Evolutionary conservation across 73 alveolate species (phyloP), one percentile per base, ranked within the genome.

Genomic region (Stentor roeselii): DNA sequence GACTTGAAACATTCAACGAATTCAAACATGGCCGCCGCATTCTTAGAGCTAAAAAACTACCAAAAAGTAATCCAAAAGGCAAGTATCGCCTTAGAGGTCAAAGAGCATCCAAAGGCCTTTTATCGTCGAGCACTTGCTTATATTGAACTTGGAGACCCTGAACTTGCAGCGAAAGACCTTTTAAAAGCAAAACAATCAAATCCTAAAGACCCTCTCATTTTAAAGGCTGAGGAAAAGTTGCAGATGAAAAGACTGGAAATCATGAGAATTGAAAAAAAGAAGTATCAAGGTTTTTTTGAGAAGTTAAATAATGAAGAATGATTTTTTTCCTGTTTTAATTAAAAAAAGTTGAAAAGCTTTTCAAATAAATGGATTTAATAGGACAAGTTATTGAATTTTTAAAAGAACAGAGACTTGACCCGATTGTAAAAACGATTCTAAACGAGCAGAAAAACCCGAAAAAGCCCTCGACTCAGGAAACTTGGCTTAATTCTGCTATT

Each of bases 21-120:
- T 67, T 67, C 80, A 32, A 67, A 67, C 37, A 67, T 67, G 80
- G 42, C 80, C 11, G 80, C 80, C 14, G 80, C 37, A 2, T 32
- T 27, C 41, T 40, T 67, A 27, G 37, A 1, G 21, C 27, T 21
- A 67, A 32, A 32, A 67, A 34, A 67, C 21, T 67, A 67, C 34
- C 27, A n/a, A 67, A 21, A 32, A 21, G 37, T 40, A 15, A 67
- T 67, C 41, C 0, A 11, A n/a, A 67, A 67, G 37, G 80, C 80
- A 27, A 67, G 21, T 67, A 30, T 21, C 1, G 80, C 80, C 11
- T 40, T 67, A 21, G 80, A 67, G 34, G 34, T 67, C 37, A 67
- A 67, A 21, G 80, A 30, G 2, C 21, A 2, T 2, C 34, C 80
- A 21, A 67, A 67, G 34, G 80, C 34, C 2, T 34, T 67, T 1